A percentile compares a stretch with the other conserved stretches of the same genome.
phyloP scores from a whole-genome alignment of 2,329 filamentous ascomycete species.

The Mariannaea sp. region DNA sequence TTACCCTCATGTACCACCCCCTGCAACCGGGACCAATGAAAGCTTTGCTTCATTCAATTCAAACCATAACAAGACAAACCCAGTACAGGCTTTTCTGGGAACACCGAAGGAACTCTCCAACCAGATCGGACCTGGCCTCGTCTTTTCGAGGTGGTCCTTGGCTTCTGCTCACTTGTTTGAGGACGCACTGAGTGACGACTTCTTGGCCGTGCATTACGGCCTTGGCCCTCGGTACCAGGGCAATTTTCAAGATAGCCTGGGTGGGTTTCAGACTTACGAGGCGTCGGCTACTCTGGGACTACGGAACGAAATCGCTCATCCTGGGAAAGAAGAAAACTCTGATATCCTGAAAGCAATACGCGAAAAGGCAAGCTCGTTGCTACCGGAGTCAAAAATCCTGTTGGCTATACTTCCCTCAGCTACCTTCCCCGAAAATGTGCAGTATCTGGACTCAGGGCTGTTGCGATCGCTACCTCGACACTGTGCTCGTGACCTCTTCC shows the following conservation, averaged over 20 bases:
- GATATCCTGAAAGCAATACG: constrained; percentile 90
- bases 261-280: constrained; percentile 94
- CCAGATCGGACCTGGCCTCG: constrained; percentile 71
- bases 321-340: constrained; percentile 86
- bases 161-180: constrained; percentile 89
- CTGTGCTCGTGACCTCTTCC: constrained; percentile 64
- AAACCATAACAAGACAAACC: constrained; percentile 60
- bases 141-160: constrained; percentile 84
- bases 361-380: constrained; percentile 77
- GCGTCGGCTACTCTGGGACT: constrained; percentile 90
- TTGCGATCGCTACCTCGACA: constrained; percentile 76
- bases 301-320: constrained; percentile 87
- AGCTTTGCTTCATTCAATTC: constrained; percentile 73
- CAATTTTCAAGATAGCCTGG: constrained; percentile 95
- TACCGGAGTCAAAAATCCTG: constrained; percentile 81
- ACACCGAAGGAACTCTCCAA: constrained; percentile 87
- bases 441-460: constrained; percentile 76
- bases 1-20: constrained; percentile 78
- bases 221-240: constrained; percentile 90
- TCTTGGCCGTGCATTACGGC: constrained; percentile 87
- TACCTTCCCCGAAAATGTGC: constrained; percentile 80
- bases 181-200: constrained; percentile 85
- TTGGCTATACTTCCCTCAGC: constrained; percentile 82
- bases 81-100: constrained; percentile 90
- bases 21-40: constrained; percentile 65